Evolutionary conservation across 768 basidiomycete genomes (phyloP), one percentile per base, ranked within the genome.

Genomic region (Tylopilus intermedius): DNA sequence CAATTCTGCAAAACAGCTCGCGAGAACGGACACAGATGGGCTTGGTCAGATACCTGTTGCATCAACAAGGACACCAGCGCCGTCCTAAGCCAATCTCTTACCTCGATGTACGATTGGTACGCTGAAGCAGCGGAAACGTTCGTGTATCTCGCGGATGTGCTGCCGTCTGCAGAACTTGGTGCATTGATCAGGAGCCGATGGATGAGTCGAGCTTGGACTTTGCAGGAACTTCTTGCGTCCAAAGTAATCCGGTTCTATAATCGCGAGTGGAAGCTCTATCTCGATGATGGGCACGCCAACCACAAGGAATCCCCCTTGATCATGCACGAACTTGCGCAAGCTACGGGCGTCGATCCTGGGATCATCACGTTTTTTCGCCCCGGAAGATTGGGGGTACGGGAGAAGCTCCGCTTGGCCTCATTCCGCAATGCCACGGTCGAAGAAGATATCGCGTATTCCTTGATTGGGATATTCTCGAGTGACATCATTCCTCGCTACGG

Each of bases 181-280:
- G 45, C 2, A 21, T 21, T 46, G 5, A 33, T 21, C 2, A n/a
- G 15, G 44, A 45, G 44, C 29, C 9, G 44, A 45, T 45, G 29
- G 29, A 45, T 45, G 44, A 11, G 15, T 21, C 46, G 33, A 2
- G 46, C 46, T 5, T 47, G 46, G 46, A 37, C 46, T n/a, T 10
- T 37, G n/a, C 24, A 37, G 15, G 46, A 47, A 10, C 46, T 56
- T 7, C 54, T 59, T 11, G 44, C 46, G 5, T 44, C 57, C 4
- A 59, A 55, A 11, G 35, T 37, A 45, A 39, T 60, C 35, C 30
- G 54, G 4, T 60, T 60, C 27, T 60, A 48, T 7, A 52, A 49
- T 14, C 22, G 33, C 2, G 33, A 53, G 0, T 60, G 59, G 59
- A 45, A 51, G 13, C 46, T 29, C 5, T 60, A 53, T 18, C 46